phyloP scores from a whole-genome alignment of 2,329 filamentous ascomycete species.

The Aspergillus clavatus region DNA sequence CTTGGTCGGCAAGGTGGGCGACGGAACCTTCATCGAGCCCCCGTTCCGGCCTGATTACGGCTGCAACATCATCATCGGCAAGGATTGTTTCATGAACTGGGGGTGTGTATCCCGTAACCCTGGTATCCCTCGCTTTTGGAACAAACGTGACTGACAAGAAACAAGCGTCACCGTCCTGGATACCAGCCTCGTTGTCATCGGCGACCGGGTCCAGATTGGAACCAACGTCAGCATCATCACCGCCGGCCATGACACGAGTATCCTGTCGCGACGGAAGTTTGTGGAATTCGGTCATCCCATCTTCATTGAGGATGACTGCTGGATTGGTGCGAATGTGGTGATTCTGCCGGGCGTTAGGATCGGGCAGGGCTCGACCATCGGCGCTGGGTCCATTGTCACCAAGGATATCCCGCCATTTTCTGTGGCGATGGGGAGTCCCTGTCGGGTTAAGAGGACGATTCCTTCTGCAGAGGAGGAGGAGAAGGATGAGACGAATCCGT shows the following conservation, averaged over 20 bases:
- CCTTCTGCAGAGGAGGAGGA: conserved; percentile 22
- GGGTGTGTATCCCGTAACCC: conserved; percentile 19
- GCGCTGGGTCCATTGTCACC: conserved; percentile 39
- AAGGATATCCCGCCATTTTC: conserved; percentile 32
- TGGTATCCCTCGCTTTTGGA: too few relatives aligned
- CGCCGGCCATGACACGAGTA: conserved; percentile 50
- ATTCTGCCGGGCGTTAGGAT: conserved; percentile 43
- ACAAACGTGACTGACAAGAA: background rate
- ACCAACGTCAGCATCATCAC: conserved; percentile 51
- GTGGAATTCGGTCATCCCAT: conserved; percentile 49
- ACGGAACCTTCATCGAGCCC: conserved; percentile 29
- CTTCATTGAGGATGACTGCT: conserved; percentile 46
- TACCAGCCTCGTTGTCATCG: conserved; percentile 50
- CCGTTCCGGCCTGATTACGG: conserved; percentile 32
- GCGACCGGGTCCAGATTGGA: conserved; percentile 51
- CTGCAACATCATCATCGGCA: conserved; percentile 28
- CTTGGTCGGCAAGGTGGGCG: conserved; percentile 26
- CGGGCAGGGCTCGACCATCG: conserved; percentile 40
- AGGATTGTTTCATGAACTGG: conserved; percentile 31
- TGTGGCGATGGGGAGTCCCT: conserved; percentile 27
- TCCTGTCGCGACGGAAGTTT: conserved; percentile 45
- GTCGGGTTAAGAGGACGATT: conserved; percentile 22
- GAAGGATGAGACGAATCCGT: conserved; percentile 19
- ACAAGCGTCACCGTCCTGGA: conserved; percentile 56
- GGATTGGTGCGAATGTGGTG: conserved; percentile 48